These are phyloP conservation scores for Hippophae rhamnoides DNA, from an alignment of 306 rosid species.

Conservation along the genomic window DNA sequence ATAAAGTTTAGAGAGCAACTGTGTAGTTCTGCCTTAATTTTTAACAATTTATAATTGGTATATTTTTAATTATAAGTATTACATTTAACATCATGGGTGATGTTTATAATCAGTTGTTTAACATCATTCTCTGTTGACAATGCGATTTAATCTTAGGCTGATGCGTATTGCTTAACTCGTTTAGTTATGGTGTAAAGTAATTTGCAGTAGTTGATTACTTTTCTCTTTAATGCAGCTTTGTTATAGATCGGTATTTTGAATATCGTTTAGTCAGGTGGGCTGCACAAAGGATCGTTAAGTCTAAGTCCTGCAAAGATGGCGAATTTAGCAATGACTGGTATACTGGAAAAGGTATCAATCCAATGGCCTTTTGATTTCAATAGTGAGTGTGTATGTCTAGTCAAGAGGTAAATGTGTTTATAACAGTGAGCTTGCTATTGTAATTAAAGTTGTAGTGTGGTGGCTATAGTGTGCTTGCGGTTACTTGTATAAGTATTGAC, in stretches of 20 bases:
- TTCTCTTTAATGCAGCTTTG: neutral
- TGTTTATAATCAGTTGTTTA: too few relatives aligned
- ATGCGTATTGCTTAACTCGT: neutral
- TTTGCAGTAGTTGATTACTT: neutral
- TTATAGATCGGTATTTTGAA: neutral
- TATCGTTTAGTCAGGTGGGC: neutral
- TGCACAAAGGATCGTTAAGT: neutral
- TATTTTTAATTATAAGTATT: too few relatives aligned
- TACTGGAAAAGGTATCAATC: slow-evolving; percentile 65
- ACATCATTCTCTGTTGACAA: too few relatives aligned
- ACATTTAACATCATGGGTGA: too few relatives aligned
- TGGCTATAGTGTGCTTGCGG: neutral
- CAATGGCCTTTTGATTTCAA: slow-evolving; percentile 2
- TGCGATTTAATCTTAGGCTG: too few relatives aligned
- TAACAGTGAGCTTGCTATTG: neutral
- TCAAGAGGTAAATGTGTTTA: too few relatives aligned
- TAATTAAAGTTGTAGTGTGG: neutral
- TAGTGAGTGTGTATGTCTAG: too few relatives aligned
- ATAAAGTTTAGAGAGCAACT: too few relatives aligned
- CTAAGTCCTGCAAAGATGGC: slow-evolving; percentile 38
- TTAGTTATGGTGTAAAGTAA: neutral
- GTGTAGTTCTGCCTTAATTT: too few relatives aligned
- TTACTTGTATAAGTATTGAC: neutral
- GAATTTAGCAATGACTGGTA: slow-evolving; percentile 58
- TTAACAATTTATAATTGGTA: too few relatives aligned